Base-by-base conservation (phyloP, 1,139 yeast species). In the Pichia sp. region DNA sequence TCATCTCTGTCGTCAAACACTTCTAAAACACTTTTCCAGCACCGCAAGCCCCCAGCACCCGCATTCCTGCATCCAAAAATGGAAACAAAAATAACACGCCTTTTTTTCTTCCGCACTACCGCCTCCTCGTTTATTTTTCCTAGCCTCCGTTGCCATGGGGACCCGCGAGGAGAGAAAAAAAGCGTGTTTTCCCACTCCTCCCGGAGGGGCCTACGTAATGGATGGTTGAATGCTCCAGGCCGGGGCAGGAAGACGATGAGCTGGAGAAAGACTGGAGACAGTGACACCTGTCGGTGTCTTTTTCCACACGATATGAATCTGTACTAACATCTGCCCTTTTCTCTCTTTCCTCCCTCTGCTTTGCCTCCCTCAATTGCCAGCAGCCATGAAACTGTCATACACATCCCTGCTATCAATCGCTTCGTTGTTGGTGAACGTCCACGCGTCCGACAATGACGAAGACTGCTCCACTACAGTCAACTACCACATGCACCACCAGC, bases 401-500 rank as follows among this genome's bases (percentile, higher is more conserved):
- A 62, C 60, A 50, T 23, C 50, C 5, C 45, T 55, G 42, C 40
- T 55, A 19, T 40, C 58, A 19, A 49, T 56, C 23, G 45, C 55
- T n/a, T 51, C 56, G 10, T 32, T 55, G 7, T 46, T 76, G 48
- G 51, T 55, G 26, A 42, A n/a, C 30, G 45, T 16, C 23, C 30
- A 19, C n/a, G 45, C 45, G 7, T 8, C 45, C 26, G 63, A 62
- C 34, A 56, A 49, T 8, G 53, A 36, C 32, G 61, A 58, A 23
- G 70, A 75, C 59, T 77, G 81, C 58, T 68, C 75, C 23, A 70
- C 75, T 53, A 60, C 63, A 10, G 57, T 64, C 58, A 57, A 68
- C 58, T 64, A 71, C 71, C 71, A 82, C 78, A 69, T 75, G 71
- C 95, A 87, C 73, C 87, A 85, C 71, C 81, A 78, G 64, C 86